These are phyloP conservation scores for Elaeis oleifera DNA, from an alignment of 202 grass and related monocot species.

Conservation along the genomic window DNA sequence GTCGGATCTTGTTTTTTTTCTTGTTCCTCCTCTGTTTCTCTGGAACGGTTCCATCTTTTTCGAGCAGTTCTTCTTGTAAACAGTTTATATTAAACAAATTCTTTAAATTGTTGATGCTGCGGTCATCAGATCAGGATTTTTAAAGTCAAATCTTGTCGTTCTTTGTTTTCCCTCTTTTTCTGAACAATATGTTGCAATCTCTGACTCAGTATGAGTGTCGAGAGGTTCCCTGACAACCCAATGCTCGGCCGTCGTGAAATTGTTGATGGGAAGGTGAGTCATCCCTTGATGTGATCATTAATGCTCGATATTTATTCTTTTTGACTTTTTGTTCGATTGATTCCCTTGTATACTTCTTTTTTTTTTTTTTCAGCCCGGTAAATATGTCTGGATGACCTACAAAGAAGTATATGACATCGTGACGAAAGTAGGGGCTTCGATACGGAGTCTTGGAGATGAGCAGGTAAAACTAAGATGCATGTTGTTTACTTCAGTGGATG, in stretches of 20 bases:
- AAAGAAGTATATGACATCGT: conserved; percentile 76
- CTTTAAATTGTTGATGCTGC: too few species aligned
- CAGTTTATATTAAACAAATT: too few species aligned
- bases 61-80: too few species aligned
- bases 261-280: conserved; percentile 45
- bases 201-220: conserved; percentile 38
- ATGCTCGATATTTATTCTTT: neutral
- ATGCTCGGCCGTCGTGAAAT: conserved; percentile 60
- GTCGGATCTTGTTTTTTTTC: too few species aligned
- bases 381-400: conserved; percentile 80
- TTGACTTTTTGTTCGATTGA: conserved; percentile 1
- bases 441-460: conserved; percentile 49
- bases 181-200: neutral
- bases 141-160: neutral
- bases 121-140: neutral
- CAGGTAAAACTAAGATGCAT: conserved; percentile 36
- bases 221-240: conserved; percentile 35
- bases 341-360: conserved; percentile 4
- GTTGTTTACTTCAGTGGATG: neutral
- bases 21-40: too few species aligned
- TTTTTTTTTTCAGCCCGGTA: conserved; percentile 40
- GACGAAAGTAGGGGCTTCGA: conserved; percentile 55
- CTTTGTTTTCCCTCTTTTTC: neutral
- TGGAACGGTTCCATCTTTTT: too few species aligned
- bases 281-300: too few species aligned